Evolutionary conservation across 768 basidiomycete genomes (phyloP).

Genomic region (Gloeophyllum trabeum): DNA sequence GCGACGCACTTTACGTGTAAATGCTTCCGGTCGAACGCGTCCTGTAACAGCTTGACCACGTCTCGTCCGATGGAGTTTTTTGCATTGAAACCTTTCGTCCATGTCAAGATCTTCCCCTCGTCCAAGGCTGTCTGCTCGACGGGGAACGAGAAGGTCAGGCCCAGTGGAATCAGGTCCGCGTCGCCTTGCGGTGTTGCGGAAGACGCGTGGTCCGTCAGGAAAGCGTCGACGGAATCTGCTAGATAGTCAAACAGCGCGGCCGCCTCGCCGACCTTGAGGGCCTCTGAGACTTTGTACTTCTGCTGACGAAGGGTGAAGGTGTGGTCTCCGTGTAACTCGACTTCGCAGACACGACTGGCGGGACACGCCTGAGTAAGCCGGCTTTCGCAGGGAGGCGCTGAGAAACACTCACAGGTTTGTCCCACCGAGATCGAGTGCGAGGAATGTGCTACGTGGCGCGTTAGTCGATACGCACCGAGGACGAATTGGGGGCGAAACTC

Average conservation of each 20-base stretch:
- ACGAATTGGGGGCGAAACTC: conserved; percentile 14
- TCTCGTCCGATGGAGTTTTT: conserved; percentile 86
- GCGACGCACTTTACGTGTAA: conserved; percentile 88
- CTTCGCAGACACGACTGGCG: conserved; percentile 85
- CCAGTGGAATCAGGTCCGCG: conserved; percentile 29
- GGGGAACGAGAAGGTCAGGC: conserved; percentile 95
- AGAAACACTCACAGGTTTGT: conserved; percentile 75
- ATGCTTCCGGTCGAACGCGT: conserved; percentile 86
- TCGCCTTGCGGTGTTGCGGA: too few species aligned
- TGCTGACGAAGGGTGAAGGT: conserved; percentile 87
- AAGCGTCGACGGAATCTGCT: conserved; percentile 92
- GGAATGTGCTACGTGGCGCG: conserved; percentile 59
- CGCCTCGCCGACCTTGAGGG: conserved; percentile 89
- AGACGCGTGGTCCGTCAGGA: conserved; percentile 82
- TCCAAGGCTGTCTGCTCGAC: conserved; percentile 93
- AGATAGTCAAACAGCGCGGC: conserved; percentile 90
- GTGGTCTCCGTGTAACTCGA: conserved; percentile 80
- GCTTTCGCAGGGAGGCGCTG: neutral
- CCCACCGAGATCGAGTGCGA: conserved; percentile 93
- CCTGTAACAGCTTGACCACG: conserved; percentile 81
- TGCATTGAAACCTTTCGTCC: conserved; percentile 95
- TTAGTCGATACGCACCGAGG: conserved; percentile 4
- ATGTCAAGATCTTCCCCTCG: conserved; percentile 82
- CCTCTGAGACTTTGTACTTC: conserved; percentile 93
- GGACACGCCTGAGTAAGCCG: conserved; percentile 6